Evolutionary conservation across 202 grass and related monocot species (phyloP), one percentile per base, ranked within the genome.

Genomic region (Sporobolus alterniflorus): DNA sequence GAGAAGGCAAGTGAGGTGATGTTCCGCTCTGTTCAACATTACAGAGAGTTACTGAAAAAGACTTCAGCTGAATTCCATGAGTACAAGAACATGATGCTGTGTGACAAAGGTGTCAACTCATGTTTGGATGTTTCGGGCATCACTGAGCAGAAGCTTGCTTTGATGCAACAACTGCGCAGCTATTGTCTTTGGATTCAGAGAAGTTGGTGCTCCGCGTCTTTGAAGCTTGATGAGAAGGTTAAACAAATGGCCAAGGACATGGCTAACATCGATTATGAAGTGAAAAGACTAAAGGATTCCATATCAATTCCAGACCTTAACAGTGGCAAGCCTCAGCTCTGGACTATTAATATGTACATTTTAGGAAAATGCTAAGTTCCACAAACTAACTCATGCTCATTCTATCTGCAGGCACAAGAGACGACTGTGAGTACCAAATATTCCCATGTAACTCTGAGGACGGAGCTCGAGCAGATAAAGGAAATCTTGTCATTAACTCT

Each of bases 271-370:
- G 74, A 47, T 5, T 5, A 69, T 69, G 44, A 82, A 83, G 12
- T 79, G 22, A 36, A 90, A 69, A 87, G 28, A 39, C 52, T 83
- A 64, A 79, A 90, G 43, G 21, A 61, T 30, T 43, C 62, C 44
- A 54, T 22, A 52, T 33, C 51, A 62, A 68, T 90, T 68, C 78
- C 69, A 31, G 83, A 87, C 75, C 83, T 90, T 7, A 86, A 88
- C 75, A 74, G 69, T 63, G 74, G 54, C 51, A 73, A 57, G 54
- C 15, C 22, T 74, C 25, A 74, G 31, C 28, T 42, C 9, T 76
- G 56, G 81, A 75, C 29, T 25, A 25, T 61, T 2, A 34, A 26
- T 33, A 47, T 64, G 4, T 56, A 43, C 71, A 76, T 20, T 85
- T 85, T 61, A 69, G 32, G 62, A 74, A 61, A 67, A 51, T 65